Conservation (phyloP, 306 rosid genomes). For the Gleditsia sinensis region DNA sequence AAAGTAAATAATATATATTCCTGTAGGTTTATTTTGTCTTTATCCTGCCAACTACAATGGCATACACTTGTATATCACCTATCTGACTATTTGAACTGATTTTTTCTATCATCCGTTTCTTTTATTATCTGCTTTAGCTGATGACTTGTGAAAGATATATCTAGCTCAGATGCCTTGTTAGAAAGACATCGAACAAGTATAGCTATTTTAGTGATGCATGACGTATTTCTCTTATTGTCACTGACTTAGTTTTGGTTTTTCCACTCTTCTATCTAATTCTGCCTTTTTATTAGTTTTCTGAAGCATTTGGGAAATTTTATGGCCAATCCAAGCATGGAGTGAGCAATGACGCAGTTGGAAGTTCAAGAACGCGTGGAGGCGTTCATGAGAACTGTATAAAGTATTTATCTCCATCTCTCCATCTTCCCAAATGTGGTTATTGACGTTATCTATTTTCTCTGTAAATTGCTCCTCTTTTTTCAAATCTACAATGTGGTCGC, state of each 20-base stretch:
- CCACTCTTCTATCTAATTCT: constrained; percentile 17
- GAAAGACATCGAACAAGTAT: not conserved
- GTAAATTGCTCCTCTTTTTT: constrained; percentile 15
- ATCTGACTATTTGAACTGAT: too few species aligned
- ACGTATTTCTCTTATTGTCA: constrained; percentile 3
- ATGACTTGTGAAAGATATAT: not conserved
- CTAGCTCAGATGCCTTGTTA: not conserved
- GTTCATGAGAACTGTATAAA: constrained; percentile 90
- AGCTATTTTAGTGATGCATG: constrained; percentile 15
- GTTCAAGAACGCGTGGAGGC: constrained; percentile 76
- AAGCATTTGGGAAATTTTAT: constrained; percentile 95
- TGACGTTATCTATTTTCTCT: constrained; percentile 1
- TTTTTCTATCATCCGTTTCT: too few species aligned
- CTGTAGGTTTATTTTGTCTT: too few species aligned
- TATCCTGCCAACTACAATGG: too few species aligned
- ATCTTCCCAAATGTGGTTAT: constrained; percentile 16
- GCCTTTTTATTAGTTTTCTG: constrained; percentile 71
- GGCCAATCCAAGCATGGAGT: constrained; percentile 86
- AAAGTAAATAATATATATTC: too few species aligned
- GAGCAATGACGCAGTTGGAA: constrained; percentile 66
- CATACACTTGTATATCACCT: too few species aligned
- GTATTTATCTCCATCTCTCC: constrained; percentile 46
- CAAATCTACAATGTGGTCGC: constrained; percentile 3
- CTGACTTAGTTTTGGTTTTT: not conserved
- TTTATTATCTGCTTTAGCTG: not conserved